phyloP scores from a whole-genome alignment of 208 protist species.

The Trypanosoma boissoni region DNA sequence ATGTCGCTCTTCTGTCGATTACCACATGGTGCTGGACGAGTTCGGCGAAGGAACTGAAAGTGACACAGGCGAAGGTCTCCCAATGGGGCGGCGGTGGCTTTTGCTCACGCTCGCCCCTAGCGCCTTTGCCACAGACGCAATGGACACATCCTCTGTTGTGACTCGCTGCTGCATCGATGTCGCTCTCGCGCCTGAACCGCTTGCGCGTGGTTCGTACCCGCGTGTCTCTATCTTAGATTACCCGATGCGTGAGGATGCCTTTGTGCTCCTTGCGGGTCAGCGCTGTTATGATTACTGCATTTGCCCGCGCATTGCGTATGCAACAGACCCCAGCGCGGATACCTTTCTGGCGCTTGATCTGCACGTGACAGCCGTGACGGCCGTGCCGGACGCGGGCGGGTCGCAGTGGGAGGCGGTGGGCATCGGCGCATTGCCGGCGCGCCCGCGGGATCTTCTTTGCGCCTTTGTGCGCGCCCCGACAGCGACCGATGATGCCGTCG shows the following conservation, averaged over 20 bases:
- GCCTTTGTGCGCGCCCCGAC: too few relatives aligned
- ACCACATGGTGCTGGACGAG: too few relatives aligned
- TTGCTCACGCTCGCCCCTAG: neutral
- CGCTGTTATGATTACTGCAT: constrained; percentile 25
- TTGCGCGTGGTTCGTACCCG: constrained; percentile 1
- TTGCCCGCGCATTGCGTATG: constrained; percentile 23
- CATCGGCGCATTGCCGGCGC: constrained; percentile 7
- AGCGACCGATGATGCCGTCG: neutral
- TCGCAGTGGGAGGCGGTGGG: constrained; percentile 1
- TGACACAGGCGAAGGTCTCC: too few relatives aligned
- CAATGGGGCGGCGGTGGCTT: too few relatives aligned
- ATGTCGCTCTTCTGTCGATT: neutral
- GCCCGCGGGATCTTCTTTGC: constrained; percentile 19
- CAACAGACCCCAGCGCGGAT: neutral
- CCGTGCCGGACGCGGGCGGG: neutral
- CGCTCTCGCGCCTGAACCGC: neutral
- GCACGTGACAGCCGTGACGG: constrained; percentile 2
- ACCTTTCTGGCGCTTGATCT: constrained; percentile 18
- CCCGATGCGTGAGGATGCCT: constrained; percentile 1
- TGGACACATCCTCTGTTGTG: neutral
- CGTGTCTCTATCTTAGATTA: neutral
- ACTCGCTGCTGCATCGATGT: constrained; percentile 16
- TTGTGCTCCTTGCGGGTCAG: constrained; percentile 23
- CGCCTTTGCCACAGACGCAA: neutral
- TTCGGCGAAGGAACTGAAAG: too few relatives aligned